Percentiles rank a stretch among this genome's conserved stretches.
Evolutionary conservation across 129 eudicot species (phyloP).

Genomic region (Flaveria robusta): DNA sequence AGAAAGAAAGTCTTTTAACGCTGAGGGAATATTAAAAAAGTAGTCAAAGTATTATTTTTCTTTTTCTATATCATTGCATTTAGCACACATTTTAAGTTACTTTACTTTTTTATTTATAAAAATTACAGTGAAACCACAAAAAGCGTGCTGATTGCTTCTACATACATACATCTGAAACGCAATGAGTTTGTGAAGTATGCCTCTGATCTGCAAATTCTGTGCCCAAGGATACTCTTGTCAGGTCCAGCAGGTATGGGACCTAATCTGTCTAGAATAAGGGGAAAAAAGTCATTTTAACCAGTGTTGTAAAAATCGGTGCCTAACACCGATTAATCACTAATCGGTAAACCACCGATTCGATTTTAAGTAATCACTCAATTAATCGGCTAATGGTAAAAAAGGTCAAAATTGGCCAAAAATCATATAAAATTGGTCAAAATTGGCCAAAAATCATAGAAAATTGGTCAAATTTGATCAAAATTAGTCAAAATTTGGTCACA

Average conservation of each 20-base stretch:
- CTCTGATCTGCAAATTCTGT: conserved; percentile 70
- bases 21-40: neutral
- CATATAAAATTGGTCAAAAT: no score
- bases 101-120: conserved; percentile 3
- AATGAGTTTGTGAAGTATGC: conserved; percentile 63
- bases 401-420: no score
- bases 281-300: neutral
- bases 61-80: conserved; percentile 14
- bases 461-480: no score
- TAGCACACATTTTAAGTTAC: conserved; percentile 1
- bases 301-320: no score
- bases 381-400: no score
- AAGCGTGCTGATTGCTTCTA: conserved; percentile 83
- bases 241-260: conserved; percentile 84
- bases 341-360: no score
- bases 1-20: neutral
- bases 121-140: conserved; percentile 80
- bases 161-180: conserved; percentile 75
- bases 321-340: no score
- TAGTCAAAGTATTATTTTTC: neutral
- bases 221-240: conserved; percentile 79
- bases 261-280: neutral
- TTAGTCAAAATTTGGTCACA: no score
- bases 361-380: no score
- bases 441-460: no score